Percentiles rank a stretch among this genome's conserved stretches.
Conservation (phyloP, 345 rosid species). For the Brassica napus region DNA sequence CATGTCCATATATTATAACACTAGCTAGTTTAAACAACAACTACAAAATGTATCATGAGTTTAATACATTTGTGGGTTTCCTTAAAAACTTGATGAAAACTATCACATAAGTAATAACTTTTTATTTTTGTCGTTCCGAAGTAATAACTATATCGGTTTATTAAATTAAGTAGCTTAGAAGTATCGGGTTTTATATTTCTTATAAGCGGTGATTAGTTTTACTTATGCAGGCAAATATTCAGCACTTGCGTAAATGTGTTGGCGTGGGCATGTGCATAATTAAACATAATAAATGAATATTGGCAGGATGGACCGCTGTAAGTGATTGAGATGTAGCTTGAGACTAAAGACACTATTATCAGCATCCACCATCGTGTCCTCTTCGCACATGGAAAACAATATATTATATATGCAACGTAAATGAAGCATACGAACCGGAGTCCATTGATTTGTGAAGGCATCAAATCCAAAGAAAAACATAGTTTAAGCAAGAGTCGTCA, state of each 20-base stretch:
- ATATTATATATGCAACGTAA: background rate
- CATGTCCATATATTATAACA: constrained; percentile 11
- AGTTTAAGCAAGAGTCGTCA: constrained; percentile 24
- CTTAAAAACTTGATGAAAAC: background rate
- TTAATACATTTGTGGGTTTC: background rate
- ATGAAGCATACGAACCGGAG: constrained; percentile 25
- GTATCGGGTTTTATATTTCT: no score
- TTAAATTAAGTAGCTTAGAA: no score
- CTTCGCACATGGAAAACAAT: constrained; percentile 22
- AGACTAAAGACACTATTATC: constrained; percentile 33
- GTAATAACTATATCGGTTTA: no score
- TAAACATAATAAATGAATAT: constrained; percentile 20
- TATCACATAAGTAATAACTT: background rate
- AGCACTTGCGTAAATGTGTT: constrained; percentile 6
- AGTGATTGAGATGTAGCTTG: constrained; percentile 40
- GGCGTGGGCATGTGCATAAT: constrained; percentile 30
- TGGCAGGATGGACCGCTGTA: constrained; percentile 35
- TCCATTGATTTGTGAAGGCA: background rate
- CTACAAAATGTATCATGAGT: background rate
- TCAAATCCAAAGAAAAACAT: background rate
- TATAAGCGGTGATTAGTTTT: background rate
- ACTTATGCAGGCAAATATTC: background rate
- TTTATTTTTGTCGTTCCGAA: no score
- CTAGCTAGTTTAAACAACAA: background rate
- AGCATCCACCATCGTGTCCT: constrained; percentile 19